These are phyloP conservation scores for Neurospora sp. DNA, from an alignment of 495 filamentous ascomycete genomes.

Conservation along the genomic window DNA sequence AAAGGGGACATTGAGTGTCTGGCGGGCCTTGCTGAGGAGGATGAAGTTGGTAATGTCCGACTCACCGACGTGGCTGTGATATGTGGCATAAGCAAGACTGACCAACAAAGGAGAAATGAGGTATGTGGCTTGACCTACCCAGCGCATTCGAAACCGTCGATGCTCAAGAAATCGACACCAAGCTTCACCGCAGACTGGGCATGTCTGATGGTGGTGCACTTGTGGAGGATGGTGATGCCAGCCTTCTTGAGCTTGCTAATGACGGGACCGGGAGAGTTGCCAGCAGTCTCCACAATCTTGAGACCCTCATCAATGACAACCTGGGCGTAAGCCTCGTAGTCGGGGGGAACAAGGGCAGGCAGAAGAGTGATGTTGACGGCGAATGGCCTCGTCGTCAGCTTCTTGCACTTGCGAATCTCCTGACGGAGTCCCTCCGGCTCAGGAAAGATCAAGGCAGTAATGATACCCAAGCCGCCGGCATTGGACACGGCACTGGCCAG, in stretches of 20 bases:
- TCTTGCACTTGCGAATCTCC: slow-evolving; percentile 80
- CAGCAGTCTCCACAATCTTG: slow-evolving; percentile 92
- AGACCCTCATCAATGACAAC: slow-evolving; percentile 90
- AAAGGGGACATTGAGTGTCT: slow-evolving; percentile 78
- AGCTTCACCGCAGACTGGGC: slow-evolving; percentile 87
- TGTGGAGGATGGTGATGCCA: slow-evolving; percentile 75
- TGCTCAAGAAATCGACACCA: slow-evolving; percentile 90
- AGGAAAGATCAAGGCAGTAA: slow-evolving; percentile 91
- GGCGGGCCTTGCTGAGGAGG: slow-evolving; percentile 73
- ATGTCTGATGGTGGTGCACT: slow-evolving; percentile 94
- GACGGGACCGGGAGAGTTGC: slow-evolving; percentile 86
- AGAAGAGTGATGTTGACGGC: slow-evolving; percentile 95
- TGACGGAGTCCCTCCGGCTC: slow-evolving; percentile 85
- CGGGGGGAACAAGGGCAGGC: slow-evolving; percentile 76
- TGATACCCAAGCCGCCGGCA: slow-evolving; percentile 85
- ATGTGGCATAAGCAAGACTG: background rate
- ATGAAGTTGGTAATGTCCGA: slow-evolving; percentile 97
- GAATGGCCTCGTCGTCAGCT: slow-evolving; percentile 82
- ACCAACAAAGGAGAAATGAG: background rate
- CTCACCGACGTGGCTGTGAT: slow-evolving; percentile 64
- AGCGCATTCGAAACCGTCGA: slow-evolving; percentile 96
- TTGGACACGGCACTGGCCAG: slow-evolving; percentile 90
- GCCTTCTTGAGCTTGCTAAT: slow-evolving; percentile 81
- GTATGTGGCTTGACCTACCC: slow-evolving; percentile 46
- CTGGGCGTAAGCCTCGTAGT: slow-evolving; percentile 88